Evolutionary conservation across 1,284 basidiomycete species (phyloP).

Genomic region (Ceratobasidium sp.): DNA sequence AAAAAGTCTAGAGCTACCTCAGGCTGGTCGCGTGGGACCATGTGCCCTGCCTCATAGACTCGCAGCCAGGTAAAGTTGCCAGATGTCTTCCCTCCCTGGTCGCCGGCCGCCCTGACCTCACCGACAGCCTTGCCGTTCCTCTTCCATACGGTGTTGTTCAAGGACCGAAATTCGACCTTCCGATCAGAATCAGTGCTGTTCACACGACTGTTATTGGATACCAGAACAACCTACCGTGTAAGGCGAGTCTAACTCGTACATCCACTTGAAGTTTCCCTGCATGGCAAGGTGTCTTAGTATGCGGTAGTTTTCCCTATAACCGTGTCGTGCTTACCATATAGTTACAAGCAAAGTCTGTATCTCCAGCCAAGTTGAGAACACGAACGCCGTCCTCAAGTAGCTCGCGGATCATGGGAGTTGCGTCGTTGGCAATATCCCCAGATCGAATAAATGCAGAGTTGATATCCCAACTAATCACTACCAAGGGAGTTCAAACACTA

Average conservation of each 20-base stretch:
- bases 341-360: slow-evolving; percentile 31
- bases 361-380: slow-evolving; percentile 21
- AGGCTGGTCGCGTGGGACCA: too few species aligned
- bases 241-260: slow-evolving; percentile 17
- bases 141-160: slow-evolving; percentile 26
- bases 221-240: neutral
- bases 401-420: slow-evolving; percentile 23
- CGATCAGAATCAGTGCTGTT: neutral
- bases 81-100: slow-evolving; percentile 55
- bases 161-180: slow-evolving; percentile 15
- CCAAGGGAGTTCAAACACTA: too few species aligned
- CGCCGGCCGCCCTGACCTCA: slow-evolving; percentile 48
- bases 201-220: neutral
- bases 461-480: slow-evolving; percentile 12
- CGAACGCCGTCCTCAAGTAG: slow-evolving; percentile 25
- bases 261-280: slow-evolving; percentile 27
- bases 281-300: neutral
- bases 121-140: slow-evolving; percentile 56
- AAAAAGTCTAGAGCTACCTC: slow-evolving; percentile 24
- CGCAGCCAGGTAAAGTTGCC: slow-evolving; percentile 66
- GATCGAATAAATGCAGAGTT: slow-evolving; percentile 6
- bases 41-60: slow-evolving; percentile 61
- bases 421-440: slow-evolving; percentile 22
- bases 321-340: slow-evolving; percentile 5
- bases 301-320: neutral